A percentile compares a stretch with the other conserved stretches of the same genome.
Evolutionary conservation across 345 rosid species (phyloP).

Genomic region (Aquilaria sinensis): DNA sequence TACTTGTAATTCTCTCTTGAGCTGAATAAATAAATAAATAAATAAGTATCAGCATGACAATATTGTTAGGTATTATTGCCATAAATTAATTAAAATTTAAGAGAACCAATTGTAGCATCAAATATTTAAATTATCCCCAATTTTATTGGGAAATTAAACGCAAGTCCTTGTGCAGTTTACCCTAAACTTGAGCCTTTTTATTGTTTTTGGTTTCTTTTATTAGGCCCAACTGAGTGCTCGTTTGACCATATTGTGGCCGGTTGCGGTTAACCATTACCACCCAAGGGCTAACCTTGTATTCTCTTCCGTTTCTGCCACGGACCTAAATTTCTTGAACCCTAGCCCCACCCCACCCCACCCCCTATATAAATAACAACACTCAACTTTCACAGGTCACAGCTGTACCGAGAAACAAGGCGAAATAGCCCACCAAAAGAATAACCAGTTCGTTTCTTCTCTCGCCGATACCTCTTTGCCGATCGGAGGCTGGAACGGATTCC

Average conservation of each 20-base stretch:
- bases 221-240: not conserved
- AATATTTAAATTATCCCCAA: no score
- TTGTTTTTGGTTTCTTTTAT: not conserved
- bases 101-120: no score
- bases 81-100: no score
- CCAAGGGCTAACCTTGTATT: not conserved
- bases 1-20: no score
- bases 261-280: not conserved
- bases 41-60: no score
- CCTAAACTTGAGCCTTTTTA: not conserved
- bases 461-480: not conserved
- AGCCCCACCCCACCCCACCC: not conserved
- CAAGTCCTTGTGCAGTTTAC: no score
- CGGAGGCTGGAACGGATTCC: conserved; percentile 14
- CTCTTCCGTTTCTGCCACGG: not conserved
- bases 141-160: no score
- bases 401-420: no score
- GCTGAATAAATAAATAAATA: no score
- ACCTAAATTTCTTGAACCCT: no score
- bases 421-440: not conserved
- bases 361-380: not conserved
- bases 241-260: conserved; percentile 7
- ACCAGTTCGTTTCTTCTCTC: not conserved
- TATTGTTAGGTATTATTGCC: no score
- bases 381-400: not conserved